Conservation (phyloP, 1,284 basidiomycete species). For the Cryptococcus hybrid region DNA sequence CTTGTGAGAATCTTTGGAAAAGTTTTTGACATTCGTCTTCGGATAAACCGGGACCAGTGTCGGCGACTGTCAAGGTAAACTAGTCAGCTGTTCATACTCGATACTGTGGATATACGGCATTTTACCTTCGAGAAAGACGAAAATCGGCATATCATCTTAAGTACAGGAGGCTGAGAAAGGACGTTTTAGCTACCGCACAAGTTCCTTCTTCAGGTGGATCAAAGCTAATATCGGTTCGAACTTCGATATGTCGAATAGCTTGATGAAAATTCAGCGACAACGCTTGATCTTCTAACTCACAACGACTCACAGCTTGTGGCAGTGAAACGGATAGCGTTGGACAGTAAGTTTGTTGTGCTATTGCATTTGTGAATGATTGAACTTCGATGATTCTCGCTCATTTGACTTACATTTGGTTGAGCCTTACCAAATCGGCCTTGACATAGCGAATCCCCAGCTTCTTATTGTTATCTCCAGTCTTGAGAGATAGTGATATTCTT, state of each 20-base stretch:
- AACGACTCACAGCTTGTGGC: constrained; percentile 24
- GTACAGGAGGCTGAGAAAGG: constrained; percentile 4
- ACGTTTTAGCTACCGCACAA: constrained; percentile 30
- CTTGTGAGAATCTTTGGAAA: constrained; percentile 42
- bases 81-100: too few species aligned
- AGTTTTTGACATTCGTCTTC: constrained; percentile 31
- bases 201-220: constrained; percentile 26
- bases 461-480: constrained; percentile 26
- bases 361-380: too few species aligned
- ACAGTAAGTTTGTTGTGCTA: constrained; percentile 42
- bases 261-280: constrained; percentile 1
- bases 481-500: constrained; percentile 31
- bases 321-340: constrained; percentile 46
- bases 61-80: constrained; percentile 15
- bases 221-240: constrained; percentile 37
- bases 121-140: constrained; percentile 27
- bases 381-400: neutral
- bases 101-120: neutral
- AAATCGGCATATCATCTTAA: constrained; percentile 30
- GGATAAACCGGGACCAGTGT: constrained; percentile 42
- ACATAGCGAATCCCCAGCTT: constrained; percentile 22
- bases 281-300: neutral
- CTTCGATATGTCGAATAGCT: constrained; percentile 30
- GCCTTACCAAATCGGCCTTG: constrained; percentile 43
- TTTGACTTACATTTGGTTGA: constrained; percentile 35